These are phyloP conservation scores for Cladosporium oxysporum DNA, from an alignment of 2,329 filamentous ascomycete genomes.

Conservation along the genomic window DNA sequence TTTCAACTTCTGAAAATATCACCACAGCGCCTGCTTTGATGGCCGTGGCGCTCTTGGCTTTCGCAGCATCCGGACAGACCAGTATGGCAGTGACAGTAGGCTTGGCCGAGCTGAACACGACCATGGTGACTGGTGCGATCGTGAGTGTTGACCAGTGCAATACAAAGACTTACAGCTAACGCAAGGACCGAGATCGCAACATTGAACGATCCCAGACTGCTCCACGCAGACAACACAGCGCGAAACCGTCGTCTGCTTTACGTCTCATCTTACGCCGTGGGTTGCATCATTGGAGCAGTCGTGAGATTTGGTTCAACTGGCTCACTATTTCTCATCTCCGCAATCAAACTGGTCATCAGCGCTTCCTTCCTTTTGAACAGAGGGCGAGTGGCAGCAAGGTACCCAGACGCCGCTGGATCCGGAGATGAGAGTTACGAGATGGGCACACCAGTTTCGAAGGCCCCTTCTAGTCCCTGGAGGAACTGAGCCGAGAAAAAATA, in stretches of 20 bases:
- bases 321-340: slow-evolving; percentile 24
- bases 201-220: slow-evolving; percentile 22
- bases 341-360: slow-evolving; percentile 25
- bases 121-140: slow-evolving; percentile 30
- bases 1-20: not conserved
- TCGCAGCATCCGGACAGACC: slow-evolving; percentile 26
- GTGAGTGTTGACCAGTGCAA: not conserved
- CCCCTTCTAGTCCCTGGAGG: slow-evolving; percentile 23
- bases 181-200: slow-evolving; percentile 16
- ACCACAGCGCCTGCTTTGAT: slow-evolving; percentile 11
- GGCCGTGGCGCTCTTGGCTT: slow-evolving; percentile 22
- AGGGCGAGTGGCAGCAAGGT: slow-evolving; percentile 4
- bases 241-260: slow-evolving; percentile 17
- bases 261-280: slow-evolving; percentile 22
- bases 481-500: slow-evolving; percentile 17
- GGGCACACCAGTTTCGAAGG: slow-evolving; percentile 22
- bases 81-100: slow-evolving; percentile 24
- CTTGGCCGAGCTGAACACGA: slow-evolving; percentile 29
- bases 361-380: slow-evolving; percentile 29
- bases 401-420: not conserved
- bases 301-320: slow-evolving; percentile 12
- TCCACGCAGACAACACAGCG: slow-evolving; percentile 20
- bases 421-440: slow-evolving; percentile 1
- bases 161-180: not conserved
- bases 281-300: slow-evolving; percentile 25